Evolutionary conservation across 1,284 basidiomycete genomes (phyloP).

Genomic region (Moesziomyces globuligerus): DNA sequence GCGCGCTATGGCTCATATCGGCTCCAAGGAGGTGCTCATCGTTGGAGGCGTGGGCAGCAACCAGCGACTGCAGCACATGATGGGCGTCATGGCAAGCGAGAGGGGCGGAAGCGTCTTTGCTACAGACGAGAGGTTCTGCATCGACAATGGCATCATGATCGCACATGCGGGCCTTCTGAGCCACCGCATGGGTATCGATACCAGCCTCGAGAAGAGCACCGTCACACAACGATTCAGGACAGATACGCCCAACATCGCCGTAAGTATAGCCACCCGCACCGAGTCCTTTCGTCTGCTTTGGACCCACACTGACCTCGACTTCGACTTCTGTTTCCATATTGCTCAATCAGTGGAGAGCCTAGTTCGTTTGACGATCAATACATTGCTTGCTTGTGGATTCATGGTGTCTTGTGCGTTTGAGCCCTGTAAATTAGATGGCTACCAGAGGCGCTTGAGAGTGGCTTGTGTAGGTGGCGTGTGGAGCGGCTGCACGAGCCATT

Average conservation of each 20-base stretch:
- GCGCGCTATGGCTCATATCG: slow-evolving; percentile 98
- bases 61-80: slow-evolving; percentile 93
- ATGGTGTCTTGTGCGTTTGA: not conserved
- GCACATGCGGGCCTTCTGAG: slow-evolving; percentile 94
- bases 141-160: slow-evolving; percentile 99
- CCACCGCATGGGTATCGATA: slow-evolving; percentile 81
- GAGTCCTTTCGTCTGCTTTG: not conserved
- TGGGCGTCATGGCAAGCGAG: slow-evolving; percentile 95
- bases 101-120: slow-evolving; percentile 90
- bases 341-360: slow-evolving; percentile 26
- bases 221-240: slow-evolving; percentile 65
- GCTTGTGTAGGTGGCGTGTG: too few relatives aligned
- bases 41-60: slow-evolving; percentile 96
- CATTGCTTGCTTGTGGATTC: too few relatives aligned
- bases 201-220: slow-evolving; percentile 60
- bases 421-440: too few relatives aligned
- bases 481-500: slow-evolving; percentile 19
- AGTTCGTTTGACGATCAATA: not conserved
- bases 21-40: slow-evolving; percentile 92
- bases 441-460: too few relatives aligned
- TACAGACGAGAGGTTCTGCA: slow-evolving; percentile 97
- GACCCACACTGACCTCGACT: not conserved
- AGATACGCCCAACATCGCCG: slow-evolving; percentile 58
- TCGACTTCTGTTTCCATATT: not conserved
- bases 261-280: slow-evolving; percentile 19